Conservation (phyloP, 2,329 filamentous ascomycete species). For the Diplodia corticola region DNA sequence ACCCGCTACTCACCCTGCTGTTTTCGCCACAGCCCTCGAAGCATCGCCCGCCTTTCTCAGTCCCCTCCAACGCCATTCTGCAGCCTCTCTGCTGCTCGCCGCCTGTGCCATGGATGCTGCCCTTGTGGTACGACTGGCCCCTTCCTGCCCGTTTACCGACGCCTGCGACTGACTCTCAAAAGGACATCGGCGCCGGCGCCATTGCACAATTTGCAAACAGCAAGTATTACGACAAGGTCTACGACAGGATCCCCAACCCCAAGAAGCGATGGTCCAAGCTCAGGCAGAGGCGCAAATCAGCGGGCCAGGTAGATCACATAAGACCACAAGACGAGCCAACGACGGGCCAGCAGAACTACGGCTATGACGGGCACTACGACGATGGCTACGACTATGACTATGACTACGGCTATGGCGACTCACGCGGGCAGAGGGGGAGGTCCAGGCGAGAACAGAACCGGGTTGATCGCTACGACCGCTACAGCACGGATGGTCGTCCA, state of each 20-base stretch:
- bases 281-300: conserved; percentile 18
- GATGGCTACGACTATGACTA: neutral
- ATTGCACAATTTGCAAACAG: conserved; percentile 18
- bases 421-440: neutral
- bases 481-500: neutral
- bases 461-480: neutral
- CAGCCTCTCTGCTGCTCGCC: neutral
- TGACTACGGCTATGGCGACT: neutral
- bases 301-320: conserved; percentile 7
- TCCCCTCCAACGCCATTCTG: neutral
- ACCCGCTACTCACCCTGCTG: neutral
- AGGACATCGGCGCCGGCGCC: conserved; percentile 22
- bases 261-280: conserved; percentile 8
- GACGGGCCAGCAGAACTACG: neutral
- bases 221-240: conserved; percentile 20
- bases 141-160: neutral
- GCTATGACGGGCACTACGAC: conserved; percentile 9
- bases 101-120: conserved; percentile 3
- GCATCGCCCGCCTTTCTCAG: no score
- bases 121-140: neutral
- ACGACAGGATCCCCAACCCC: conserved; percentile 16
- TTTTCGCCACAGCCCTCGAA: neutral
- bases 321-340: neutral
- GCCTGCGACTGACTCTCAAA: neutral
- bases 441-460: conserved; percentile 9